Base-by-base conservation (phyloP, 768 basidiomycete species). In the Agrocybe praecox region DNA sequence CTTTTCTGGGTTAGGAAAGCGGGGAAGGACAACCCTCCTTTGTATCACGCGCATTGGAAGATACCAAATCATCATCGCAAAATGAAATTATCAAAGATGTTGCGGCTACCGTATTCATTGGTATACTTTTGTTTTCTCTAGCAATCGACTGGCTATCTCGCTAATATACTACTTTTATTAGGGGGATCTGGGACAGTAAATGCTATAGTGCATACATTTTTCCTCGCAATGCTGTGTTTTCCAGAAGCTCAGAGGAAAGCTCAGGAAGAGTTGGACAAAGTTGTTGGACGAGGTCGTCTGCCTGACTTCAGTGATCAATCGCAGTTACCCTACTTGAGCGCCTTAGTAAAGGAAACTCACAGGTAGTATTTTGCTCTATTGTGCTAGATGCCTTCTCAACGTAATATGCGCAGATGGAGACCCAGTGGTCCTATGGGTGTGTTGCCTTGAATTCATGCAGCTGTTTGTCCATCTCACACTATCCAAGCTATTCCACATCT, bases 211-310 rank as follows among this genome's bases (percentile, higher is more conserved):
- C 61, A 61, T 18, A 67, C 65, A n/a, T 78, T 80, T 53, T 29
- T 80, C 33, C 65, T 82, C 4, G 76, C 74, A 1, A 76, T 81
- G 72, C 58, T 72, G 0, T 64, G 68, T 15, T 66, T 75, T 58
- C 78, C 78, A 0, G 73, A 75, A 3, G 72, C 72, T 0, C 74
- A 75, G 62, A 53, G 52, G 24, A 72, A 70, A 52, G 76, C 75
- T 1, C 77, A 79, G 46, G 65, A 67, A 56, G 78, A 79, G 56
- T 59, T 80, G 12, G 77, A 79, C 50, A 55, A 60, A 2, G 73
- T 77, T 9, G 52, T 80, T 23, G 77, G 75, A 12, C 58, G 61
- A 12, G 63, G 67, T 8, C 69, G 77, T 11, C 69, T 80, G 7
- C 78, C 78, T 0, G 71, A 72, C 15, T 72, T 77, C 23, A 62